Evolutionary conservation across 2,329 filamentous ascomycete species (phyloP).

Genomic region (Microthyrium microscopicum): DNA sequence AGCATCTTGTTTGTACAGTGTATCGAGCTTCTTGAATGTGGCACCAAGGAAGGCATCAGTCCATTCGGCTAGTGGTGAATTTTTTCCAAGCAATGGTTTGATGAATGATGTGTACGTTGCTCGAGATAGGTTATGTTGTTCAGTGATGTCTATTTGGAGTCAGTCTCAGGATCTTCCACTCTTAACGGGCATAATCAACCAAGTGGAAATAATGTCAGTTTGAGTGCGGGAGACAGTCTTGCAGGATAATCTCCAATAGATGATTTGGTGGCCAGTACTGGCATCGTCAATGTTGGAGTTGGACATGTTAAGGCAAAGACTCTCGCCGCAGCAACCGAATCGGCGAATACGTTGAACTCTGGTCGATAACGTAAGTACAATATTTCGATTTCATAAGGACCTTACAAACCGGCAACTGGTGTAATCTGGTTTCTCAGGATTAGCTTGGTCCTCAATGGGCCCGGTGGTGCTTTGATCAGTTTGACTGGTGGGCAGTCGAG

Average conservation of each 20-base stretch:
- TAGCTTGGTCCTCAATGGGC: slow-evolving; percentile 15
- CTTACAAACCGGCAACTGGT: slow-evolving; percentile 37
- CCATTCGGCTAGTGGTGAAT: slow-evolving; percentile 30
- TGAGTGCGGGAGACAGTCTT: slow-evolving; percentile 24
- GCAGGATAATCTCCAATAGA: slow-evolving; percentile 24
- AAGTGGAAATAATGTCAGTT: slow-evolving; percentile 30
- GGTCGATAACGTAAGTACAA: slow-evolving; percentile 15
- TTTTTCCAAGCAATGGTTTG: slow-evolving; percentile 11
- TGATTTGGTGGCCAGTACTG: slow-evolving; percentile 31
- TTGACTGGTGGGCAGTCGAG: slow-evolving; percentile 19
- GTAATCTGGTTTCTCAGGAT: slow-evolving; percentile 34
- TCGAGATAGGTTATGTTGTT: slow-evolving; percentile 25
- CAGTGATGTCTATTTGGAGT: slow-evolving; percentile 24
- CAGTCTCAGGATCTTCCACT: background rate
- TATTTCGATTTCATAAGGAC: background rate
- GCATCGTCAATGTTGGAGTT: slow-evolving; percentile 64
- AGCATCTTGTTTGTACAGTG: slow-evolving; percentile 19
- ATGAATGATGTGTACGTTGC: slow-evolving; percentile 21
- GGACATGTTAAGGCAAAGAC: slow-evolving; percentile 32
- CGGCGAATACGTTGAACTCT: slow-evolving; percentile 93
- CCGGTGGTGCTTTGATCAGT: slow-evolving; percentile 22
- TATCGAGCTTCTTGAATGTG: slow-evolving; percentile 29
- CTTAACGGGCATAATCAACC: slow-evolving; percentile 12
- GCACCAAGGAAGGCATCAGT: slow-evolving; percentile 25
- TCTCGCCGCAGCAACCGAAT: slow-evolving; percentile 35